Base-by-base conservation (phyloP, 345 rosid species). In the Eucalyptus viminalis region DNA sequence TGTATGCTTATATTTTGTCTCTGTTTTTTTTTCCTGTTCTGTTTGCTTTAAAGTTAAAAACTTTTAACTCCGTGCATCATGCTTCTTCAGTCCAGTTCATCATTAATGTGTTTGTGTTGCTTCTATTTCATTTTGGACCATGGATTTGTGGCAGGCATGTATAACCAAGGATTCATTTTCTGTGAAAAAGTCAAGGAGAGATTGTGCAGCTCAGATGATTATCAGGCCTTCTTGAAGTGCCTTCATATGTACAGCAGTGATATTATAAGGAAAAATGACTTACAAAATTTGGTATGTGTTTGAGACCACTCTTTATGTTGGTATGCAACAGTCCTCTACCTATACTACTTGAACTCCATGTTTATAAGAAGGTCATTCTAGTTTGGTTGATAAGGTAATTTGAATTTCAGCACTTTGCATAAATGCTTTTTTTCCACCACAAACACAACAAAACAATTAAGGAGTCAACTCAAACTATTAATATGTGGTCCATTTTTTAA, bases 151-250 rank as follows among this genome's bases (percentile, higher is more conserved):
- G 88, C 96, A 98, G 99, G 96, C 91, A 94, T 96, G 93, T 96
- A 92, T 94, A 95, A 92, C 92, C 95, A 97, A 95, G 99, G 97
- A 83, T 94, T 97, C 91, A 85, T 94, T 85, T 95, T 98, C 92
- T 98, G 97, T 87, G 99, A 98, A 92, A 98, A 96, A 93, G 98
- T 98, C 31, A 97, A 98, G 96, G 99, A 97, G 94, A 96, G 94
- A 92, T 90, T 98, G 62, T 94, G 98, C 94, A 97, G 94, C 87
- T 92, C 95, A 88, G 98, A 95, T 86, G 99, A 98, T 92, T 97
- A 97, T 90, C 99, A 98, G 94, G 93, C 99, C 89, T 98, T 98
- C 92, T 93, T 98, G 95, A 98, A 93, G 94, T 95, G 98, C 91
- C 98, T 98, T 87, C 91, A 97, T 92, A 95, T 98, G 27, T 98